Evolutionary conservation across 1,284 basidiomycete genomes (phyloP).

Genomic region (Austroboletus novae-zelandiae): DNA sequence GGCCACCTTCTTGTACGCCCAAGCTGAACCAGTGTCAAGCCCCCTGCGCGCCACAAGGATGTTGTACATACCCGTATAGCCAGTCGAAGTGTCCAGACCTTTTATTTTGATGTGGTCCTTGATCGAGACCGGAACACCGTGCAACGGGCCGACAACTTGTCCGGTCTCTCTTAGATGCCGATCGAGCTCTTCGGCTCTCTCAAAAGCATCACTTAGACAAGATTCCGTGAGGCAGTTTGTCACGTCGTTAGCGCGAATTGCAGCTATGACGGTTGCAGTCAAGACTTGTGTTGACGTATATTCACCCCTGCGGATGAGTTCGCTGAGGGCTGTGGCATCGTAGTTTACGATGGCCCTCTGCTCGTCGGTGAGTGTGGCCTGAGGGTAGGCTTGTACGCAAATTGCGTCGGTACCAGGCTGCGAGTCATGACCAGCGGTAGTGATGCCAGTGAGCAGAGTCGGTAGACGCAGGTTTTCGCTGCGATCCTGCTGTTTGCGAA

Average conservation of each 20-base stretch:
- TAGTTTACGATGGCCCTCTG: conserved; percentile 29
- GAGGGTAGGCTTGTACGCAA: conserved; percentile 29
- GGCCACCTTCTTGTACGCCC: conserved; percentile 44
- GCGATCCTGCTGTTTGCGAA: conserved; percentile 28
- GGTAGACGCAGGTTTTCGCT: conserved; percentile 10
- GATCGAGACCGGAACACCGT: conserved; percentile 55
- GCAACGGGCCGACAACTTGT: conserved; percentile 53
- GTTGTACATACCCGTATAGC: conserved; percentile 40
- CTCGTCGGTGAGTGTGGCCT: conserved; percentile 22
- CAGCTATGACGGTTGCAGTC: conserved; percentile 27
- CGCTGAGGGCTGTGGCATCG: conserved; percentile 28
- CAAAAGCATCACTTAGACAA: conserved; percentile 51
- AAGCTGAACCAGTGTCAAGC: conserved; percentile 24
- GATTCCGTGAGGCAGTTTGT: conserved; percentile 59
- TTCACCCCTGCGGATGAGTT: conserved; percentile 18
- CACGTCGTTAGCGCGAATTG: conserved; percentile 28
- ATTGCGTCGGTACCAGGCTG: conserved; percentile 2
- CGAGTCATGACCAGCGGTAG: background rate
- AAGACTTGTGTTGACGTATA: conserved; percentile 29
- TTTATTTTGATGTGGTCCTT: conserved; percentile 55
- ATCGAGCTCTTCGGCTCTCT: conserved; percentile 52
- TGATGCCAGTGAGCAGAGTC: background rate
- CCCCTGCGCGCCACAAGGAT: background rate
- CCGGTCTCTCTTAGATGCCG: conserved; percentile 44
- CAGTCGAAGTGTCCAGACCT: conserved; percentile 47